Base-by-base conservation (phyloP, 768 basidiomycete species). In the Gyrodon lividus region DNA sequence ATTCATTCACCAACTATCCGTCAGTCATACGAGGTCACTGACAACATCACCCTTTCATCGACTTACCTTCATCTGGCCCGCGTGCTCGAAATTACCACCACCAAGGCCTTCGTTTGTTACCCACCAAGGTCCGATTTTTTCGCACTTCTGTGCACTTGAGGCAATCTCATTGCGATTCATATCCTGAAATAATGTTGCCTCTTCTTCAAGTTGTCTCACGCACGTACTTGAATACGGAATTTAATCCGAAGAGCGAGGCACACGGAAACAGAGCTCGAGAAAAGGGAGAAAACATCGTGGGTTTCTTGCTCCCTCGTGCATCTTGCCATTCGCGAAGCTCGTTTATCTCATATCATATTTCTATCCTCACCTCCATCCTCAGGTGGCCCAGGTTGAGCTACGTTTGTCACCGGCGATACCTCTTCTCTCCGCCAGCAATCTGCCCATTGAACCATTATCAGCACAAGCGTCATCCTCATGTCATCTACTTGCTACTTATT, bases 41-140 rank as follows among this genome's bases (percentile, higher is more conserved):
- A 8, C 8, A n/a, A n/a, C n/a, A n/a, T n/a, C n/a, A n/a, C n/a
- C n/a, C n/a, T n/a, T n/a, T n/a, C n/a, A n/a, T n/a, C n/a, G n/a
- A n/a, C n/a, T n/a, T n/a, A n/a, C n/a, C n/a, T n/a, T n/a, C n/a
- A n/a, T n/a, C n/a, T n/a, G n/a, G n/a, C n/a, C n/a, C n/a, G n/a
- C 30, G 30, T 30, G 30, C 30, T 30, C 30, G 4, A 30, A 30
- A n/a, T n/a, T n/a, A n/a, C n/a, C n/a, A n/a, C n/a, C n/a, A n/a
- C n/a, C n/a, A n/a, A n/a, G n/a, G n/a, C n/a, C n/a, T 12, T 9
- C 7, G 30, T 12, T 9, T 9, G 30, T 9, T 30, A 3, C 9
- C 30, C 30, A 46, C 35, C 33, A 4, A 48, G 12, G 38, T 52
- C 61, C 66, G 65, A 46, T 53, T 52, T 63, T 50, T 31, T 67